Base-by-base conservation (phyloP, 2,329 filamentous ascomycete genomes). In the Phialophora macrospora region DNA sequence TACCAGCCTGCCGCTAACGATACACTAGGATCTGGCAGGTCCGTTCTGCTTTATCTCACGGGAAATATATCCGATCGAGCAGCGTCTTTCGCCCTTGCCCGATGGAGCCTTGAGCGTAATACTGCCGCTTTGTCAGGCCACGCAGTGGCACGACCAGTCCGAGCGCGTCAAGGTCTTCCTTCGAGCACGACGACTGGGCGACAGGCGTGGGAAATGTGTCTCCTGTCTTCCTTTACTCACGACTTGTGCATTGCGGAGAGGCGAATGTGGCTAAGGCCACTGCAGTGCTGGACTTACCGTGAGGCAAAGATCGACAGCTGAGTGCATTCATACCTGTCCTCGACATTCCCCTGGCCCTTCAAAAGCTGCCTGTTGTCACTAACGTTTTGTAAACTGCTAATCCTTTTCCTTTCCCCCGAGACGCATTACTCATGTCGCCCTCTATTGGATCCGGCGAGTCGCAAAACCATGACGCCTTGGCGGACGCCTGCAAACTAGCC, bases 401-500 rank as follows among this genome's bases (percentile, higher is more conserved):
- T 41, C 32, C 22, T n/a, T 28, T 38, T 41, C 57, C 22, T n/a
- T 58, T 57, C 22, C 55, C 32, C 26, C 38, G 20, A 44, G n/a
- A 11, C 26, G 28, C 22, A 49, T 46, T 52, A 32, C 26, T 55
- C 8, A 67, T 67, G 67, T 60, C 67, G 22, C 55, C 44, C 34
- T 28, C 48, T 20, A 67, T 65, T 56, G 63, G 65, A 28, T 69
- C 65, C 60, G 64, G 32, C 48, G 64, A 34, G 48, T 38, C 28
- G 20, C 58, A 49, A 14, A 51, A 30, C 51, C 62, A 63, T 38
- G 26, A 60, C 20, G 59, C 67, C 28, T 55, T 69, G 65, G 62
- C 67, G 22, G 62, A 69, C 41, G 67, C 63, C n/a, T 67, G 64
- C 63, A 69, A 69, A 56, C 20, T 69, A 28, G 64, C 67, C 32